Base-by-base conservation (phyloP, 1,284 basidiomycete species). In the Naganishia cerealis region DNA sequence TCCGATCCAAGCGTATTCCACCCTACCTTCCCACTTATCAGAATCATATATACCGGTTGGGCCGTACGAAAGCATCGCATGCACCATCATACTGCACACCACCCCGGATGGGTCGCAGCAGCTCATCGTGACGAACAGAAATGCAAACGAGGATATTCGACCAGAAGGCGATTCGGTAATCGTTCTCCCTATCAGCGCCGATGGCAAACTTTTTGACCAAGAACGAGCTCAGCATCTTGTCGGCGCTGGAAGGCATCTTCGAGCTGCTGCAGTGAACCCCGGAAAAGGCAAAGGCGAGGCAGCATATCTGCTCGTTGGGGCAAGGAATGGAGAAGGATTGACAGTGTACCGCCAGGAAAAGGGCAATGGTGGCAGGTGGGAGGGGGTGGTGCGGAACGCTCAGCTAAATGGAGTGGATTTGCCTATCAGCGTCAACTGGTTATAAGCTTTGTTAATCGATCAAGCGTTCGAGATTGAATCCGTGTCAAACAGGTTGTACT, bases 21-120 rank as follows among this genome's bases (percentile, higher is more conserved):
- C 66, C 16, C n/a, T 67, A 8, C 66, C 66, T 10, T 39, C 39
- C 36, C 29, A 36, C 4, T 40, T 58, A 39, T 29, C 40, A 18
- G 42, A 59, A 53, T n/a, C 15, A 18, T 67, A 67, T 38, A 40
- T 58, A 5, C 66, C 66, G 13, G 57, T 58, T 58, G 66, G 46
- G 16, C 66, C 66, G 16, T 58, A 58, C 24, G 66, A 67, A 39
- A 58, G 56, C 40, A 67, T 67, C 57, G 66, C 66, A 21, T 67
- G 66, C 21, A 33, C 66, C 13, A 67, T 67, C 10, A 24, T 67
- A n/a, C 57, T 67, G 8, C 66, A 59, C 39, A 59, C 66, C 12
- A 63, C 61, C 1, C 61, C 61, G 6, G 55, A 54, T 6, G 57
- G 66, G 16, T 43, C 21, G 42, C 56, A 67, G 16, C 56, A 67